Percentiles rank a stretch among this genome's conserved stretches.
phyloP scores from a whole-genome alignment of 2,329 filamentous ascomycete species.

The Penicillium nordicum region DNA sequence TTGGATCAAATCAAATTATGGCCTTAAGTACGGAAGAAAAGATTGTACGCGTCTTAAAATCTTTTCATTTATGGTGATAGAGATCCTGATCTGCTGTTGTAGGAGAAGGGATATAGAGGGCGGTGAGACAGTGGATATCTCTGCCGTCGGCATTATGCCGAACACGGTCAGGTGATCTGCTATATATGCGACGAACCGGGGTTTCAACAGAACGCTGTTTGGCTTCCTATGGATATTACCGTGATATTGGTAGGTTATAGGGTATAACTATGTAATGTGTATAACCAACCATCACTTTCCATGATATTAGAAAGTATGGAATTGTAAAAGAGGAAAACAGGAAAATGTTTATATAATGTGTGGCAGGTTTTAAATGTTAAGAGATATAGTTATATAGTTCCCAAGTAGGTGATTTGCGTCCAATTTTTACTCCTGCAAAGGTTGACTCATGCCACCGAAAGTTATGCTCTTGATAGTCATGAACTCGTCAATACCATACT shows the following conservation, averaged over 20 bases:
- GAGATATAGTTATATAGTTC: not conserved
- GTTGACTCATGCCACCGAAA: slow-evolving; percentile 60
- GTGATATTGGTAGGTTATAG: not conserved
- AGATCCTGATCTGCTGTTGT: not conserved
- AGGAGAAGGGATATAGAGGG: slow-evolving; percentile 2
- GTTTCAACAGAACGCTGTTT: not conserved
- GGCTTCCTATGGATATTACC: too few relatives aligned
- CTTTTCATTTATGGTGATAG: not conserved
- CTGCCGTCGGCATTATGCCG: not conserved
- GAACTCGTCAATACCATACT: slow-evolving; percentile 75
- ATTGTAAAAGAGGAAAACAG: not conserved
- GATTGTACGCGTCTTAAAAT: not conserved
- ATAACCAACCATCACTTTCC: not conserved
- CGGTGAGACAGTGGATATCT: not conserved
- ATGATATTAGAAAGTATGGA: not conserved
- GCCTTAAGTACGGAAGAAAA: not conserved
- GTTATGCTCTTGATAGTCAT: slow-evolving; percentile 68
- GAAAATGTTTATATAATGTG: not conserved
- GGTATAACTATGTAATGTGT: not conserved
- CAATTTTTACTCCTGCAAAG: slow-evolving; percentile 47
- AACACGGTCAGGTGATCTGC: not conserved
- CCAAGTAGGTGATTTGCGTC: not conserved
- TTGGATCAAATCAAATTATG: slow-evolving; percentile 14
- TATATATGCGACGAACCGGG: not conserved
- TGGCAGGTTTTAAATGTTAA: not conserved